Evolutionary conservation across 1,284 basidiomycete species (phyloP).

Genomic region (Xanthoconium separans): DNA sequence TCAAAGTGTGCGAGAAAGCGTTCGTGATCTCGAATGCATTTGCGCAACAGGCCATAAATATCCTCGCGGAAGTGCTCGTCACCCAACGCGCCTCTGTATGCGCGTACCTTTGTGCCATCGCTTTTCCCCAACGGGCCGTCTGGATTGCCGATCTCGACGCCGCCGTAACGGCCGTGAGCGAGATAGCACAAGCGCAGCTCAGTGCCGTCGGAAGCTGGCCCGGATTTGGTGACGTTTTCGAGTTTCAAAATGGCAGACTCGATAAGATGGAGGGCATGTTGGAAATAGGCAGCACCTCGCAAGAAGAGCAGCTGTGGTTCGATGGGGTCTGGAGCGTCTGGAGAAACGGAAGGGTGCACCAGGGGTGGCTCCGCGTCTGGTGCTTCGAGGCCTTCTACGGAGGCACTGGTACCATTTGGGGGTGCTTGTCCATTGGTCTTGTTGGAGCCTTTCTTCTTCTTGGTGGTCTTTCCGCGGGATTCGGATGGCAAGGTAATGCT

Average conservation of each 20-base stretch:
- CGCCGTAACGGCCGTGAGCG: conserved; percentile 68
- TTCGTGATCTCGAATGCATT: conserved; percentile 77
- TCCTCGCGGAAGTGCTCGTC: conserved; percentile 56
- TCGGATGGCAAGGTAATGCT: conserved; percentile 39
- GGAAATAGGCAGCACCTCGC: conserved; percentile 74
- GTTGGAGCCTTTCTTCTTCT: conserved; percentile 48
- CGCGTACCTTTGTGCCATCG: conserved; percentile 56
- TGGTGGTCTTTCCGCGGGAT: conserved; percentile 46
- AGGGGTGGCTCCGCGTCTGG: conserved; percentile 50
- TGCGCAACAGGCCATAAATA: conserved; percentile 57
- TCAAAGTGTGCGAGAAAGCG: conserved; percentile 79
- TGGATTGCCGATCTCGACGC: conserved; percentile 72
- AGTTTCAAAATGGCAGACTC: conserved; percentile 66
- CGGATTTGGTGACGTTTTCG: conserved; percentile 61
- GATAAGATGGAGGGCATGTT: conserved; percentile 70
- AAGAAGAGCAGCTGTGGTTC: conserved; percentile 81
- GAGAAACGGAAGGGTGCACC: conserved; percentile 65
- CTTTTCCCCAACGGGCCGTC: conserved; percentile 67
- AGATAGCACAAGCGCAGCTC: conserved; percentile 74
- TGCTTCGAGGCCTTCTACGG: conserved; percentile 44
- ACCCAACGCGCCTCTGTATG: conserved; percentile 58
- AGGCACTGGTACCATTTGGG: conserved; percentile 56
- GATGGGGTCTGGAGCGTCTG: conserved; percentile 76
- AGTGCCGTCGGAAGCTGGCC: conserved; percentile 54
- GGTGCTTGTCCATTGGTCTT: conserved; percentile 60